Conservation (phyloP, 192 early-diverging fungal species). For the Borealophlyctis nickersoniae region DNA sequence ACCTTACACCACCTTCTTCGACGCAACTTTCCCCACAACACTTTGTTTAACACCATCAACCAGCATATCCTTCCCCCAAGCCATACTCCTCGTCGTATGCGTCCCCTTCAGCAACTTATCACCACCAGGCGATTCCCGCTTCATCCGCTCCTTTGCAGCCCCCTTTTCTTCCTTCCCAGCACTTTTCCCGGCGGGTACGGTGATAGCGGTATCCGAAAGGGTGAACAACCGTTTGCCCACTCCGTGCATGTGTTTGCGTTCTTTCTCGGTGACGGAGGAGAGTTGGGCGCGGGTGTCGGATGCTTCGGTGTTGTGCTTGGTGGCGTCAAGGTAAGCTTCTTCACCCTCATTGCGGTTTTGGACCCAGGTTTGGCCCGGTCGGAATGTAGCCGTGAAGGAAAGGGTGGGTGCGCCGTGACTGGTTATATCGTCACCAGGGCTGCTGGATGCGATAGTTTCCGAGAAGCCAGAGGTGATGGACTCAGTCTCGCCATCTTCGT, state of each 20-base stretch:
- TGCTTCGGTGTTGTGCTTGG: not conserved
- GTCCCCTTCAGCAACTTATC: conserved; percentile 17
- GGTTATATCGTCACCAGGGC: not conserved
- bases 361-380: conserved; percentile 17
- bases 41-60: conserved; percentile 27
- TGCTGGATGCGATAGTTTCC: not conserved
- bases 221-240: not conserved
- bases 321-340: conserved; percentile 10
- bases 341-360: conserved; percentile 7
- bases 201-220: not conserved
- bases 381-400: conserved; percentile 14
- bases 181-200: not conserved
- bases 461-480: not conserved
- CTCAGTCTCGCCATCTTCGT: conserved; percentile 4
- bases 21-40: no score
- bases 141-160: not conserved
- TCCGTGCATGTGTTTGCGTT: not conserved
- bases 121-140: not conserved
- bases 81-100: conserved; percentile 18
- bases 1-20: no score
- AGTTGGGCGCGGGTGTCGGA: not conserved
- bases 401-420: not conserved
- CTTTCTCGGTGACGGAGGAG: not conserved
- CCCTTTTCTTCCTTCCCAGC: not conserved
- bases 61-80: conserved; percentile 31